These are phyloP conservation scores for Ajuga reptans DNA, from an alignment of 305 asterid species.

Conservation along the genomic window DNA sequence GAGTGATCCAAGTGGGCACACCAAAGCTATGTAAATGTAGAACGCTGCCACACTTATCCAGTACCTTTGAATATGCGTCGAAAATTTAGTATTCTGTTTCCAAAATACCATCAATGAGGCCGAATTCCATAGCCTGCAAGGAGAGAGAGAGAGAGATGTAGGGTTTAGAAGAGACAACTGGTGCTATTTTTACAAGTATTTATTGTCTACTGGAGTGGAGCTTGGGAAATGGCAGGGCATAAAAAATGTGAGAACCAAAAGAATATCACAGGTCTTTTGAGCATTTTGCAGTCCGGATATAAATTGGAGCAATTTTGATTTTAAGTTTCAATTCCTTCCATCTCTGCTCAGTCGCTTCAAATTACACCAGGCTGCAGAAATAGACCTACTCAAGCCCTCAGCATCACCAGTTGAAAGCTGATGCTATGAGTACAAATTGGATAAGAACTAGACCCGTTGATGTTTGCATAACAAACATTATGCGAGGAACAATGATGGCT, in stretches of 20 bases:
- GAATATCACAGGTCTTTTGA: background rate
- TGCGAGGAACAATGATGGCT: background rate
- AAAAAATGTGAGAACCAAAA: background rate
- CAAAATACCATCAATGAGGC: slow-evolving; percentile 76
- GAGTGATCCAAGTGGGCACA: background rate
- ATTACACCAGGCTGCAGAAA: background rate
- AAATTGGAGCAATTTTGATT: background rate
- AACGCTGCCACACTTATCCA: background rate
- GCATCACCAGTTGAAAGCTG: background rate
- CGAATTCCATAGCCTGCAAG: slow-evolving; percentile 85
- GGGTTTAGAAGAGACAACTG: background rate
- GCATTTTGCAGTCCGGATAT: background rate
- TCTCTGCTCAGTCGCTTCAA: background rate
- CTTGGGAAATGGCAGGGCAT: background rate
- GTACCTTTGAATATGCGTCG: background rate
- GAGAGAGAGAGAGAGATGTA: background rate
- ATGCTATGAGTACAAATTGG: background rate
- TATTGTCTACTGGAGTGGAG: background rate
- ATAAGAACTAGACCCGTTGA: background rate
- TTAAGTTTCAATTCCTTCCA: background rate
- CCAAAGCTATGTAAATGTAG: background rate
- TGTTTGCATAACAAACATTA: no score
- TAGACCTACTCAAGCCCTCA: background rate
- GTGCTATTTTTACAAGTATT: background rate
- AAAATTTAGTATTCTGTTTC: slow-evolving; percentile 64